These are phyloP conservation scores for Auxenochlorella pyrenoidosa DNA, from an alignment of 139 green algal genomes.

Conservation along the genomic window DNA sequence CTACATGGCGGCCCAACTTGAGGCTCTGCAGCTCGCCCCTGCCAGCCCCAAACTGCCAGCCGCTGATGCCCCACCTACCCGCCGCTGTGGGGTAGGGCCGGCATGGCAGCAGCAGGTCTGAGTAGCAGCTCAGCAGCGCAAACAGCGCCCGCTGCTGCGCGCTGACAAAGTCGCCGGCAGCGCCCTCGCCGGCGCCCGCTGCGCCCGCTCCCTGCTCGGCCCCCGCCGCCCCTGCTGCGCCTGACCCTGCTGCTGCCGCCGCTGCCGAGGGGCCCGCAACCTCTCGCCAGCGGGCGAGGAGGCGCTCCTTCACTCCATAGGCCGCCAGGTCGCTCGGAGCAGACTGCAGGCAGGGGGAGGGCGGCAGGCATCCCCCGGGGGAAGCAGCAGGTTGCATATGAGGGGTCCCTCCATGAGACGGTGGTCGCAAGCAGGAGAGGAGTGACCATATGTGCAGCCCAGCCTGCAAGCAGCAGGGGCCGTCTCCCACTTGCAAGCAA, in stretches of 20 bases:
- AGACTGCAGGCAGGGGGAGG: background rate
- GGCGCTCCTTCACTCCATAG: conserved; percentile 67
- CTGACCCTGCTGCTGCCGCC: background rate
- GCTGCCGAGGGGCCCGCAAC: conserved; percentile 8
- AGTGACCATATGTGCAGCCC: too few relatives aligned
- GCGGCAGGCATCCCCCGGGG: too few relatives aligned
- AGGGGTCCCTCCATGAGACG: too few relatives aligned
- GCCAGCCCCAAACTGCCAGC: too few relatives aligned
- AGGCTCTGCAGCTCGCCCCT: too few relatives aligned
- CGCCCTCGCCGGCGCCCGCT: background rate
- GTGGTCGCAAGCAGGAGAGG: too few relatives aligned
- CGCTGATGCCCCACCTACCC: background rate
- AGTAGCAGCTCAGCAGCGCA: conserved; percentile 63
- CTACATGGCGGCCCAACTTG: too few relatives aligned
- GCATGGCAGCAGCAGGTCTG: conserved; percentile 62
- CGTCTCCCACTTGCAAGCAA: too few relatives aligned
- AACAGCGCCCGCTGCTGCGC: conserved; percentile 66
- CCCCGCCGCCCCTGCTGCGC: conserved; percentile 24
- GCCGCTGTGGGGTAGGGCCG: conserved; percentile 56
- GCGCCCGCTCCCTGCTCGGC: background rate
- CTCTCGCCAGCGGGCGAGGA: conserved; percentile 67
- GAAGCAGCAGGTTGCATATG: too few relatives aligned
- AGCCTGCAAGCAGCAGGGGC: too few relatives aligned
- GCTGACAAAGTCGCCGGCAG: conserved; percentile 49
- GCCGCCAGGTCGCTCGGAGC: conserved; percentile 42